A percentile compares a stretch with the other conserved stretches of the same genome.
Conservation (phyloP, 805 yeast species). For the Torulaspora quercuum region DNA sequence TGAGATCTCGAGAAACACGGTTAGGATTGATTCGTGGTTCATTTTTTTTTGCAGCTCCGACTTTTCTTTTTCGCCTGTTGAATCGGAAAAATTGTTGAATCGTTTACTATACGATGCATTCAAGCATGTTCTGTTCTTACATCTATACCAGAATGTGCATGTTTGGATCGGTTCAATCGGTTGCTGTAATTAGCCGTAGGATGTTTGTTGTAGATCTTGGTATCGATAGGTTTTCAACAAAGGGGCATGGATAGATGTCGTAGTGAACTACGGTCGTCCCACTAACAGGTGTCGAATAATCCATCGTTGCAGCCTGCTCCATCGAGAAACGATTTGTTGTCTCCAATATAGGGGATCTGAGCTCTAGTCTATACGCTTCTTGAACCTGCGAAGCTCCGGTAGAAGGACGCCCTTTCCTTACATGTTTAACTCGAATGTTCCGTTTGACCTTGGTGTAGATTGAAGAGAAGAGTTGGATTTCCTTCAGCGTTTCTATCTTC, state of each 20-base stretch:
- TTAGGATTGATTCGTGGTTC: too few species aligned
- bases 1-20: too few species aligned
- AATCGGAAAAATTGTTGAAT: conserved; percentile 5
- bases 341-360: neutral
- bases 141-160: conserved; percentile 6
- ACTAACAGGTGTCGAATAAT: conserved; percentile 11
- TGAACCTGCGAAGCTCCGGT: too few species aligned
- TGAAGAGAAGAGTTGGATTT: conserved; percentile 6
- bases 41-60: conserved; percentile 1
- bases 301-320: conserved; percentile 7
- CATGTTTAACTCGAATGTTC: conserved; percentile 5
- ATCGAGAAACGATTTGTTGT: conserved; percentile 4
- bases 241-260: conserved; percentile 5
- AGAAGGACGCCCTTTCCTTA: too few species aligned
- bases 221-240: conserved; percentile 1
- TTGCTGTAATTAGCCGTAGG: conserved; percentile 9
- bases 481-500: conserved; percentile 1
- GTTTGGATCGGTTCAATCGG: conserved; percentile 1
- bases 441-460: conserved; percentile 8
- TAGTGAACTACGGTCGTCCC: conserved; percentile 12
- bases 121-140: neutral
- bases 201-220: conserved; percentile 14
- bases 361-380: neutral
- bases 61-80: conserved; percentile 12
- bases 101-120: neutral